Evolutionary conservation across 2,329 filamentous ascomycete genomes (phyloP), one percentile per base, ranked within the genome.

Genomic region (Bipolaris victoriae): DNA sequence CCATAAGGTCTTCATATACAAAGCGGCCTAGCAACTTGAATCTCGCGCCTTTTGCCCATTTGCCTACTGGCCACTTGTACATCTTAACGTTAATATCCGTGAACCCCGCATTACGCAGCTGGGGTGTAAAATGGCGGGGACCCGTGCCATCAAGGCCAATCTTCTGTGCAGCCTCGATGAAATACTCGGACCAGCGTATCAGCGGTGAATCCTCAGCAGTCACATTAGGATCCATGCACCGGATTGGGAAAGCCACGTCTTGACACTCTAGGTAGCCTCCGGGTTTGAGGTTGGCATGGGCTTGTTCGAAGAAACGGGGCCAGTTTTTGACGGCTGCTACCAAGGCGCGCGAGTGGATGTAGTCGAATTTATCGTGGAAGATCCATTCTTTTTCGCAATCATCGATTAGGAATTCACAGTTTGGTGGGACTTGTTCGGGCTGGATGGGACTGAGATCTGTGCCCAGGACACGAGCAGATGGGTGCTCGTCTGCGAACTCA

Each of bases 301-400:
- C 61, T 51, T 81, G 78, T 22, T 79, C 70, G 18, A 86, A 70
- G 54, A 88, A 75, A 10, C 75, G 73, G 1, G 74, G 71, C 72
- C 85, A 86, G 63, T 88, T 78, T 10, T 79, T 77, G 44, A 90
- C 79, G 13, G 81, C 80, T 29, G 81, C 81, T 60, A 80, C 68
- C 79, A 85, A 78, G 77, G 82, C 66, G 63, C 82, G 68, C 68
- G 81, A 68, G 80, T 83, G 79, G 79, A 88, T 83, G 62, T 83
- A 82, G 68, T 88, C 86, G 65, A 85, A 87, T 13, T 70, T 71
- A 29, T 80, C 71, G 7, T 78, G 75, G 44, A 84, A 85, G 24
- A 80, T 72, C 87, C 87, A 89, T 7, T 84, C 79, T 45, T 83
- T 79, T 26, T 73, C 69, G 20, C 63, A 70, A 49, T 77, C 71